Conservation (phyloP, 116 monocot species). For the Thalassia testudinum region DNA sequence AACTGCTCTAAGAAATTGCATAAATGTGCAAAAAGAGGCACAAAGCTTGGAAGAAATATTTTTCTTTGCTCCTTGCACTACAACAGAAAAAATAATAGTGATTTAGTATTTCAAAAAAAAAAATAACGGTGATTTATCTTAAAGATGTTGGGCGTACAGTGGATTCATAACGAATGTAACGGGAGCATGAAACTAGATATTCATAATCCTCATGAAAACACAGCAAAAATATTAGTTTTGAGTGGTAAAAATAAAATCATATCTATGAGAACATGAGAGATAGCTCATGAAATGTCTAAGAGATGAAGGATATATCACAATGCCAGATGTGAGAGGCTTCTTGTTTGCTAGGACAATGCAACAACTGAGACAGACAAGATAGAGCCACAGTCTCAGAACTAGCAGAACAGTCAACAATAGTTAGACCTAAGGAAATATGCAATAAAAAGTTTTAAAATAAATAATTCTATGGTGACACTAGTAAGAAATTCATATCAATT, state of each 20-base stretch:
- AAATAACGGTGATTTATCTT: too few relatives aligned
- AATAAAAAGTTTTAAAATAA: not conserved
- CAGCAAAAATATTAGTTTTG: not conserved
- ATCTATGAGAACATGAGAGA: not conserved
- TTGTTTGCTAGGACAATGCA: constrained; percentile 87
- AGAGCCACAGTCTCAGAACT: constrained; percentile 58
- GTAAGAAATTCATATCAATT: too few relatives aligned
- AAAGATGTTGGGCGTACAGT: constrained; percentile 39
- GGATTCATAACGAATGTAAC: constrained; percentile 82
- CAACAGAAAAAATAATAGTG: too few relatives aligned
- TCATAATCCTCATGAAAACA: constrained; percentile 64
- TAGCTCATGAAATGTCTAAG: constrained; percentile 2
- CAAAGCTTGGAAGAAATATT: too few relatives aligned
- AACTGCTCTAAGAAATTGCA: too few relatives aligned
- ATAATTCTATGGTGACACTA: too few relatives aligned
- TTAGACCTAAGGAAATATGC: constrained; percentile 37
- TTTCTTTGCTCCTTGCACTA: too few relatives aligned
- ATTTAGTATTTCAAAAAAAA: too few relatives aligned
- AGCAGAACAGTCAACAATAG: constrained; percentile 80
- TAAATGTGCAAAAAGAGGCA: too few relatives aligned
- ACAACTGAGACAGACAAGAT: constrained; percentile 36
- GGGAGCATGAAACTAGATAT: constrained; percentile 46
- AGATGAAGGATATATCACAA: constrained; percentile 26
- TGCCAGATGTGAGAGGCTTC: constrained; percentile 73
- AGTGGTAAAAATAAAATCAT: not conserved